These are phyloP conservation scores for Microdochium bolleyi DNA, from an alignment of 2,329 filamentous ascomycete genomes.

Conservation along the genomic window DNA sequence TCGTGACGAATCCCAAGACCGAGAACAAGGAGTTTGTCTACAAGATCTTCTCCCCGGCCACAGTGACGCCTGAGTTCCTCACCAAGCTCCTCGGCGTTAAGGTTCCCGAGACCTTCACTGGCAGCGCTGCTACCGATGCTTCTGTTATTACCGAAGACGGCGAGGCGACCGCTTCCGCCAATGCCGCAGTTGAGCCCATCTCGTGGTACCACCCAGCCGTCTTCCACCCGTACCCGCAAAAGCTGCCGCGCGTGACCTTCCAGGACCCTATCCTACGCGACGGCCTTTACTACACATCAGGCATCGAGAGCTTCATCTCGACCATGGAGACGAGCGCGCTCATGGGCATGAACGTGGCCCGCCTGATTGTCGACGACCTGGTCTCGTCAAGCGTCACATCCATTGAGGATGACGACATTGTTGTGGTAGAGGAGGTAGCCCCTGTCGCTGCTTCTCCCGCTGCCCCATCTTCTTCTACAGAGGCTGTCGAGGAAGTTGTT, in stretches of 20 bases:
- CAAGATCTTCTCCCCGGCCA: constrained; percentile 56
- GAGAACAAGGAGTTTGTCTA: constrained; percentile 48
- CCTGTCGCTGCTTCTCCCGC: not conserved
- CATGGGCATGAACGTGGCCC: constrained; percentile 81
- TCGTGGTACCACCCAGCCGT: constrained; percentile 71
- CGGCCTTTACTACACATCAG: constrained; percentile 63
- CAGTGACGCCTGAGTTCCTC: constrained; percentile 44
- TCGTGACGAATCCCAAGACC: constrained; percentile 52
- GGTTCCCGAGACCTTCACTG: constrained; percentile 32
- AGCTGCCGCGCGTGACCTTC: constrained; percentile 79
- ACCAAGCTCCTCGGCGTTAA: constrained; percentile 40
- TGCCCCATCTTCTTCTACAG: no score
- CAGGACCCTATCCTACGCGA: constrained; percentile 66
- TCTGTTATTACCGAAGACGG: constrained; percentile 7
- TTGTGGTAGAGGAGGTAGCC: not conserved
- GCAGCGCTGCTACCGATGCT: no score
- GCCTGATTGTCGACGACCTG: constrained; percentile 58
- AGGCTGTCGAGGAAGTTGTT: not conserved
- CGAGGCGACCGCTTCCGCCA: constrained; percentile 20
- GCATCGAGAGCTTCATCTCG: constrained; percentile 88
- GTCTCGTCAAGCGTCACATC: not conserved
- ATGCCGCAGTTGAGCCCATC: constrained; percentile 38
- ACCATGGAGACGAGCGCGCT: constrained; percentile 96
- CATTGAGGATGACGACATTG: not conserved
- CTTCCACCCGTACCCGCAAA: constrained; percentile 81